These are phyloP conservation scores for Reticulascus tulasneorum DNA, from an alignment of 2,329 filamentous ascomycete species.

Conservation along the genomic window DNA sequence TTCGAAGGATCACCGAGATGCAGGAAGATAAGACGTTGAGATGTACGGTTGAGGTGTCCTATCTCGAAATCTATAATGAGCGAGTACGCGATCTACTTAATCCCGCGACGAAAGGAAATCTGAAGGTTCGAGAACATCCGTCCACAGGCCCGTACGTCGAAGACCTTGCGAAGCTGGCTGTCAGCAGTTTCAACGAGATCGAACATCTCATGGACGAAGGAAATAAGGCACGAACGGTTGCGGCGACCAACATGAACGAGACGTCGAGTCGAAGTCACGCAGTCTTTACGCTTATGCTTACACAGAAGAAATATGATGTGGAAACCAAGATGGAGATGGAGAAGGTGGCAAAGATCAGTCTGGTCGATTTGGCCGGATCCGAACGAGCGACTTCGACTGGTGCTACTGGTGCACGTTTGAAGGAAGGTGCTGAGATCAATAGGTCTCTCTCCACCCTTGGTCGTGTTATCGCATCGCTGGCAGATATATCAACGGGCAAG, in stretches of 20 bases:
- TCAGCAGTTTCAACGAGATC: constrained; percentile 90
- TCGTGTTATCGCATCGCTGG: constrained; percentile 93
- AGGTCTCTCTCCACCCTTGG: constrained; percentile 92
- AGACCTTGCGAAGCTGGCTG: constrained; percentile 91
- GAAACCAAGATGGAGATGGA: constrained; percentile 97
- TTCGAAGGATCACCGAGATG: constrained; percentile 72
- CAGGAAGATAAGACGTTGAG: constrained; percentile 70
- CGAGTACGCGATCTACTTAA: constrained; percentile 93
- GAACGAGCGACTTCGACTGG: constrained; percentile 97
- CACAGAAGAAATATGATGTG: constrained; percentile 84
- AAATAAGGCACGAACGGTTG: constrained; percentile 96
- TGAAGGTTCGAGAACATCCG: constrained; percentile 96
- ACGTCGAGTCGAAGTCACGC: constrained; percentile 97
- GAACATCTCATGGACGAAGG: constrained; percentile 98
- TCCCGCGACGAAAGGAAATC: constrained; percentile 89
- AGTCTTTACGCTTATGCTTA: constrained; percentile 93
- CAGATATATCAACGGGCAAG: constrained; percentile 82
- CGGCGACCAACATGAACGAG: constrained; percentile 99
- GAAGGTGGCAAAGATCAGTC: constrained; percentile 95
- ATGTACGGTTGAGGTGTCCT: constrained; percentile 96
- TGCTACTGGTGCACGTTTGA: constrained; percentile 88
- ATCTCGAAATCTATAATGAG: constrained; percentile 99
- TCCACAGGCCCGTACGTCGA: constrained; percentile 97
- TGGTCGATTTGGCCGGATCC: constrained; percentile 96
- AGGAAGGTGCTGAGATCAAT: constrained; percentile 98